These are phyloP conservation scores for Akebia trifoliata DNA, from an alignment of 164 flowering plant species.

Conservation along the genomic window DNA sequence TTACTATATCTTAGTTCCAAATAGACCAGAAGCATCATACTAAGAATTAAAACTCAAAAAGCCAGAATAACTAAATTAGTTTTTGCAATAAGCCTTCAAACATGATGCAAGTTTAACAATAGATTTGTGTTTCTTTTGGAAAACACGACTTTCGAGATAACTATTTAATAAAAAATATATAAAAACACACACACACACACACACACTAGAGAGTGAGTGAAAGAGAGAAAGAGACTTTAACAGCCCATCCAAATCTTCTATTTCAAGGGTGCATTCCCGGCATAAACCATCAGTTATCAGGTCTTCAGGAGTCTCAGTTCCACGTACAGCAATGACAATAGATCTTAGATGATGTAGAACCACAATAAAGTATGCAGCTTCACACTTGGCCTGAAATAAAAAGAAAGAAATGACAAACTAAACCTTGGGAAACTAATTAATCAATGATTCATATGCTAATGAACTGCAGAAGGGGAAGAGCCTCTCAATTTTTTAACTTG, in stretches of 20 bases:
- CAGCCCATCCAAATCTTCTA: conserved; percentile 73
- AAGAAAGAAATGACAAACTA: neutral
- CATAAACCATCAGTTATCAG: conserved; percentile 82
- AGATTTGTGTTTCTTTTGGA: too few relatives aligned
- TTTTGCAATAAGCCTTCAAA: neutral
- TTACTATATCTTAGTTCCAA: neutral
- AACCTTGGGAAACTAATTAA: neutral
- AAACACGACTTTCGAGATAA: too few relatives aligned
- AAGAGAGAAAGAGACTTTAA: conserved; percentile 35
- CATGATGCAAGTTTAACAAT: neutral
- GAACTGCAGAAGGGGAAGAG: neutral
- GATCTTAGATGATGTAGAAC: conserved; percentile 58
- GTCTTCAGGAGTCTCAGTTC: conserved; percentile 95
- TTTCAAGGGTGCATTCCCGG: conserved; percentile 53
- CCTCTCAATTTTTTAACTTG: neutral
- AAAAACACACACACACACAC: too few relatives aligned
- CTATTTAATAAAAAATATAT: too few relatives aligned
- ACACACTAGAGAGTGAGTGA: conserved; percentile 1
- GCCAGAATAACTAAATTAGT: neutral
- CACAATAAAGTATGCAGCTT: conserved; percentile 77
- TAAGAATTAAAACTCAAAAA: neutral
- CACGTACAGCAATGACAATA: conserved; percentile 73
- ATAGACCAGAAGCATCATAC: neutral
- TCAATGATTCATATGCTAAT: neutral
- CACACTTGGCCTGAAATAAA: conserved; percentile 45